Percentiles rank a stretch among this genome's conserved stretches.
These are phyloP conservation scores for Didymella segeticola DNA, from an alignment of 2,329 filamentous ascomycete genomes.

Conservation along the genomic window DNA sequence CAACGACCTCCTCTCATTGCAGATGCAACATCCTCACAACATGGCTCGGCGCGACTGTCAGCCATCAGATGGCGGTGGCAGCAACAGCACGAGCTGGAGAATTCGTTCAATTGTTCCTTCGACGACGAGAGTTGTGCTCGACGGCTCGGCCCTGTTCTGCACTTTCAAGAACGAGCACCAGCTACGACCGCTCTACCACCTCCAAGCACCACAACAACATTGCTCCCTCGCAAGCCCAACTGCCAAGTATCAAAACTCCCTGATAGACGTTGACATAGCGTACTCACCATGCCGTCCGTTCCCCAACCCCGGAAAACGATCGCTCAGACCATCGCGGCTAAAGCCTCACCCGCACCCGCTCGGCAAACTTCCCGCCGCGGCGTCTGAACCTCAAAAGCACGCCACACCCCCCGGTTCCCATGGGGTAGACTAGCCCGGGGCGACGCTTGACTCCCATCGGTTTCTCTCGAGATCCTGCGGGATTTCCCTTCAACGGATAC, in stretches of 20 bases:
- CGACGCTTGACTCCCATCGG: neutral
- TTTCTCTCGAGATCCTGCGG: neutral
- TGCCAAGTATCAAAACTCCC: too few species aligned
- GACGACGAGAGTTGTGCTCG: too few species aligned
- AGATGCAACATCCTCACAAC: neutral
- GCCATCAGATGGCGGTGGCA: neutral
- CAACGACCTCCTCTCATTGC: neutral
- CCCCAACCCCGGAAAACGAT: neutral
- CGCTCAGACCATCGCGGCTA: conserved; percentile 10
- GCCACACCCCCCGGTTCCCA: conserved; percentile 6
- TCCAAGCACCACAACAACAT: neutral
- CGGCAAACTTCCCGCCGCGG: conserved; percentile 14
- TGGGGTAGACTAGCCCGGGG: conserved; percentile 6
- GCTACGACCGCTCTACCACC: too few species aligned
- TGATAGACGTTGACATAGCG: too few species aligned
- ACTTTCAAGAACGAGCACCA: too few species aligned
- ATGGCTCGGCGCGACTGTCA: neutral
- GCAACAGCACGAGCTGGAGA: neutral
- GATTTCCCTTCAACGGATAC: neutral
- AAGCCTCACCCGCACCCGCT: conserved; percentile 9
- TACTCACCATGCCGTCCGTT: neutral
- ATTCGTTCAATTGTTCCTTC: neutral
- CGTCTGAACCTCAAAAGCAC: conserved; percentile 14
- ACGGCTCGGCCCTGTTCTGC: too few species aligned
- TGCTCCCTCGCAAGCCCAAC: neutral